Conservation (phyloP, 1,284 basidiomycete genomes). For the Ganoderma leucocontextum region DNA sequence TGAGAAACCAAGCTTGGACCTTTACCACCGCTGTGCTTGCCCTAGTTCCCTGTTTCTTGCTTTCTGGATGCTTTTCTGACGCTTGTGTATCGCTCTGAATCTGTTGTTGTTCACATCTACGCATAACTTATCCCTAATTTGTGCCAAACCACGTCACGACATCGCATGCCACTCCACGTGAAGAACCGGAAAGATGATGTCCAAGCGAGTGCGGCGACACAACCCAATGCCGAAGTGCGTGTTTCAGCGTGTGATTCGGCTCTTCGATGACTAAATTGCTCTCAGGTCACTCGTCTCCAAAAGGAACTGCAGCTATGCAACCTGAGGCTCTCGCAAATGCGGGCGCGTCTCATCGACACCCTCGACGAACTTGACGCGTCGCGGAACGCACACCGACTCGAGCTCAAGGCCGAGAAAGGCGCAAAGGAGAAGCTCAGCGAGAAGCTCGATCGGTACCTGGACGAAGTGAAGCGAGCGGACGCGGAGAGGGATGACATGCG, state of each 20-base stretch:
- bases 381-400: conserved; percentile 48
- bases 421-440: conserved; percentile 48
- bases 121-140: conserved; percentile 21
- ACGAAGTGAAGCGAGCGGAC: conserved; percentile 48
- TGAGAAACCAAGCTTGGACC: neutral
- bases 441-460: conserved; percentile 48
- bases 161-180: conserved; percentile 14
- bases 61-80: conserved; percentile 23
- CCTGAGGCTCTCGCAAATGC: conserved; percentile 49
- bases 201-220: neutral
- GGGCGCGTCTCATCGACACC: conserved; percentile 55
- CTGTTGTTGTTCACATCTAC: conserved; percentile 5
- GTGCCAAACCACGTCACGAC: neutral
- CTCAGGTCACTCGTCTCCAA: conserved; percentile 21
- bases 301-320: conserved; percentile 23
- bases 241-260: neutral
- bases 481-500: conserved; percentile 60
- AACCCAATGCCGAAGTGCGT: conserved; percentile 20
- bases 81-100: conserved; percentile 9
- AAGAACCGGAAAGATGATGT: conserved; percentile 4
- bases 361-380: conserved; percentile 61
- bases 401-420: conserved; percentile 49
- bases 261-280: no score
- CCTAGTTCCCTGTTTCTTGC: conserved; percentile 12
- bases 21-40: neutral